A percentile compares a stretch with the other conserved stretches of the same genome.
phyloP scores from a whole-genome alignment of 2,329 filamentous ascomycete species.

The Canariomyces notabilis region DNA sequence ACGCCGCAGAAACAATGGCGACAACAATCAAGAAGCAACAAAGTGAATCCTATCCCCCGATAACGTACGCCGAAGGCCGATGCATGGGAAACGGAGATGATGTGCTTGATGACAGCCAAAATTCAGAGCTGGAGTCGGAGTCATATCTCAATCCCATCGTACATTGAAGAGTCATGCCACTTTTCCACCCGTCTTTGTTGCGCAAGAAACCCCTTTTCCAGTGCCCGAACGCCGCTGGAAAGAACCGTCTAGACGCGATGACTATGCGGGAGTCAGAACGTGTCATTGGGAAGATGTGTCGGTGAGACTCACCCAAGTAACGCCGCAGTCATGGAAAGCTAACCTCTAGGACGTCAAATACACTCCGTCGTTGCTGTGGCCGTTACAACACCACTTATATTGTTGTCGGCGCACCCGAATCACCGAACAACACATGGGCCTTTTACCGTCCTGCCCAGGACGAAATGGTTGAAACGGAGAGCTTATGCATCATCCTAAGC shows the following conservation, averaged over 20 bases:
- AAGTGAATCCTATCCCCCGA: not conserved
- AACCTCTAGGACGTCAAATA: not conserved
- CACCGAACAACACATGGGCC: slow-evolving; percentile 24
- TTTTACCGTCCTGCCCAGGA: slow-evolving; percentile 41
- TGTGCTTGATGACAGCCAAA: not conserved
- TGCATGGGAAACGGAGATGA: not conserved
- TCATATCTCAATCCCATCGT: not conserved
- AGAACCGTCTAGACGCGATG: not conserved
- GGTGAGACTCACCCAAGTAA: not conserved
- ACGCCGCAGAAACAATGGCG: too few species aligned
- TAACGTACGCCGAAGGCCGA: not conserved
- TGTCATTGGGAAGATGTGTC: not conserved
- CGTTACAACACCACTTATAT: not conserved
- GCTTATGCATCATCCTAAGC: too few species aligned
- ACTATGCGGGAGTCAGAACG: not conserved
- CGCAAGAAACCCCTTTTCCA: not conserved
- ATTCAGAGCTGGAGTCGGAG: not conserved
- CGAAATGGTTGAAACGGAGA: too few species aligned
- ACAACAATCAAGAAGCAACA: not conserved
- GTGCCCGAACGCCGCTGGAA: not conserved
- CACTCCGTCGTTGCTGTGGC: slow-evolving; percentile 5
- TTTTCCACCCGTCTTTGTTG: not conserved
- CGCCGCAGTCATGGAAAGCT: not conserved
- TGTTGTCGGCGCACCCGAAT: not conserved
- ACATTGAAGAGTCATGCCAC: not conserved